Base-by-base conservation (phyloP, 169 alveolate genomes). In the Cryptosporidium tyzzeri region DNA sequence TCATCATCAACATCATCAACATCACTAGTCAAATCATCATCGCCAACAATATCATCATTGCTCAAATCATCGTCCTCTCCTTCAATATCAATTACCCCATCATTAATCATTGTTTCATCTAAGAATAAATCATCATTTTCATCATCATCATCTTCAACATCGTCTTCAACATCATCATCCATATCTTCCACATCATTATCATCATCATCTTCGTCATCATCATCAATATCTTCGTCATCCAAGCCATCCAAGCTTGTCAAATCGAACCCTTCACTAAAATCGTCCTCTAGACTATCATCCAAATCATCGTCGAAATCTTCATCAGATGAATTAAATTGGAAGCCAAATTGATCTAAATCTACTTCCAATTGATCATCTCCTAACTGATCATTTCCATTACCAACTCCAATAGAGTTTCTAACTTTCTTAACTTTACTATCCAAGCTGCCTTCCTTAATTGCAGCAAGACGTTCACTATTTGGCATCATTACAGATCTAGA, bases 401-500 rank as follows among this genome's bases (percentile, higher is more conserved):
- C 3, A 5, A 29, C 35, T 12, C 53, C 70, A 14, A 48, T 51
- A 23, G 69, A 71, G n/a, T 9, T 26, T 9, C 84, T 71, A 29
- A 50, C 33, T 39, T 26, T 73, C 31, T 59, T 73, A 0, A 37
- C 18, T 21, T 59, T 73, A n/a, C 45, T 31, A n/a, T 73, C 86
- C 26, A 29, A n/a, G 18, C 53, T 55, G 4, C 86, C 86, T 3
- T 53, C 68, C 16, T 73, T 55, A 21, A 65, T 65, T 33, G 71
- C 71, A 65, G 71, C 71, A 37, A 65, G 23, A 7, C 29, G 21
- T 12, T 65, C 71, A 35, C 71, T 65, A 12, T 80, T 65, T 14
- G 74, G 89, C 2, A 62, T 45, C 80, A 80, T 61, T n/a, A 80
- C 75, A 65, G 59, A 61, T 44, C 74, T 59, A 16, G 89, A 53